Evolutionary conservation across 345 rosid species (phyloP).

Genomic region (Mallotus nudiflorus): DNA sequence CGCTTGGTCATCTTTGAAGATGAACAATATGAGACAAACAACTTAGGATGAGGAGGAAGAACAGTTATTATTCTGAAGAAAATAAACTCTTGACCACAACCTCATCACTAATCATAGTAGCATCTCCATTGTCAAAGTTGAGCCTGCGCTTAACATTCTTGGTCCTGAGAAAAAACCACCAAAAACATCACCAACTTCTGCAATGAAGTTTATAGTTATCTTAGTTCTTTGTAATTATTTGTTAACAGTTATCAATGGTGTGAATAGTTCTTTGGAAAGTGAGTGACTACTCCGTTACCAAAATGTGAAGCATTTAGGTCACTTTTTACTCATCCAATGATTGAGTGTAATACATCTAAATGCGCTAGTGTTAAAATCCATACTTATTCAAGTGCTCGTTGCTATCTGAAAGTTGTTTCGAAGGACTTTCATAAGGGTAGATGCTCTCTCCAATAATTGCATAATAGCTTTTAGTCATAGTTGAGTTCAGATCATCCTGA

Average conservation of each 20-base stretch:
- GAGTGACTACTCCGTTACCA: no score
- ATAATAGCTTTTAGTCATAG: conserved; percentile 4
- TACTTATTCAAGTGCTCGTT: neutral
- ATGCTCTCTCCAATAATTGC: neutral
- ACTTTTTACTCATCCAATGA: no score
- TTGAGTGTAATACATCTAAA: no score
- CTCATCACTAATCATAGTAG: neutral
- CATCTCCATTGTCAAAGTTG: neutral
- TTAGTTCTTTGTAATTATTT: no score
- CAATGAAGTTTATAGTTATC: neutral
- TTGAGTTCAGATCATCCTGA: neutral
- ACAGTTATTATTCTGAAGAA: neutral
- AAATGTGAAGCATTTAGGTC: no score
- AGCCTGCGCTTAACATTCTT: neutral
- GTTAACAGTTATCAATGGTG: no score
- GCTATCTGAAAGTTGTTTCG: neutral
- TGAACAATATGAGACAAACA: neutral
- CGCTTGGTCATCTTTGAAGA: neutral
- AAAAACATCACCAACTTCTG: neutral
- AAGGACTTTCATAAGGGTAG: neutral
- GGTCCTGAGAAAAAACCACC: no score
- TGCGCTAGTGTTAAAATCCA: no score
- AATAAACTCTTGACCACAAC: neutral
- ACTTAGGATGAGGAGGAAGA: neutral
- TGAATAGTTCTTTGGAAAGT: no score